phyloP scores from a whole-genome alignment of 1,284 basidiomycete genomes.

The Tylopilus sp. region DNA sequence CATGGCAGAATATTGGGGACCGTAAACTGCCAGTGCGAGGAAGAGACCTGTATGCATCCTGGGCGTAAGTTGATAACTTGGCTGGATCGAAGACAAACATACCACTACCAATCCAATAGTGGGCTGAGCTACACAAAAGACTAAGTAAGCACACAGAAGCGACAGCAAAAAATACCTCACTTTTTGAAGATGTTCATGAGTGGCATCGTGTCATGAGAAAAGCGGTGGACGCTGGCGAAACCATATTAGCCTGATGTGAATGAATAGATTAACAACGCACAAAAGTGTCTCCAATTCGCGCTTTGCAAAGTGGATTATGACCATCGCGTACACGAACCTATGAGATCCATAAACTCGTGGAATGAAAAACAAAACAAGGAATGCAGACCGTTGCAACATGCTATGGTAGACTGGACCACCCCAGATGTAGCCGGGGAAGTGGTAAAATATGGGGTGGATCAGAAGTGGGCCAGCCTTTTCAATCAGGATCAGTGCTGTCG shows the following conservation, averaged over 20 bases:
- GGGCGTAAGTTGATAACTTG: background rate
- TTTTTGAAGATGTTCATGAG: slow-evolving; percentile 91
- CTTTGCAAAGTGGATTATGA: slow-evolving; percentile 92
- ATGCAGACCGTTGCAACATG: slow-evolving; percentile 77
- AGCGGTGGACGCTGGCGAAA: slow-evolving; percentile 83
- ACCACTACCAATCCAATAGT: slow-evolving; percentile 92
- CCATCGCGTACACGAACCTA: slow-evolving; percentile 84
- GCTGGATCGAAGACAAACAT: slow-evolving; percentile 8
- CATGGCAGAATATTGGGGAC: slow-evolving; percentile 71
- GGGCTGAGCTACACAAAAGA: slow-evolving; percentile 71
- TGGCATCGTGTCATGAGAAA: slow-evolving; percentile 97
- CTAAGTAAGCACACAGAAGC: background rate
- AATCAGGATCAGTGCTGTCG: slow-evolving; percentile 11
- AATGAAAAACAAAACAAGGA: background rate
- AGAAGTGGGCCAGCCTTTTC: slow-evolving; percentile 87
- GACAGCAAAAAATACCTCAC: slow-evolving; percentile 54
- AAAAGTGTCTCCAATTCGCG: slow-evolving; percentile 95
- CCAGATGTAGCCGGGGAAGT: slow-evolving; percentile 77
- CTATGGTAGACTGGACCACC: slow-evolving; percentile 78
- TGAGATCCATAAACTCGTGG: slow-evolving; percentile 15
- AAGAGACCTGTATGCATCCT: slow-evolving; percentile 61
- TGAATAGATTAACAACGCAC: slow-evolving; percentile 52
- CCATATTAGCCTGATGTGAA: slow-evolving; percentile 4
- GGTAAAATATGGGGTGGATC: slow-evolving; percentile 92
- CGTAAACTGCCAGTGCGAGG: slow-evolving; percentile 85